Evolutionary conservation across 805 yeast species (phyloP), one percentile per base, ranked within the genome.

Genomic region (Starmerella apis): DNA sequence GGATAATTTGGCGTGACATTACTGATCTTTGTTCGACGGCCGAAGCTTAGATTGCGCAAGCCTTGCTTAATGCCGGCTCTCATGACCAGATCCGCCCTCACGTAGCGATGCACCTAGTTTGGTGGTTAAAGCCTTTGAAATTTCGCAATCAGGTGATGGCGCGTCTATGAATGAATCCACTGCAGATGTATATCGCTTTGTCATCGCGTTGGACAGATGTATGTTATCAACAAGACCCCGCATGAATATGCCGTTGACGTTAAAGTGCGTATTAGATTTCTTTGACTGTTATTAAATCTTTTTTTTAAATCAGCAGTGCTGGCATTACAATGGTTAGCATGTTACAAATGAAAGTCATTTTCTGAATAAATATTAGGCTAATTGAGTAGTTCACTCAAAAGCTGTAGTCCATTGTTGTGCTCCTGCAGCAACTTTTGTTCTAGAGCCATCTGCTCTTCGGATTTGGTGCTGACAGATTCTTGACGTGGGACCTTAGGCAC

Each of bases 361-460:
- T n/a, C n/a, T n/a, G n/a, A 41, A 41, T 41, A 41, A 41, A 41
- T 41, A 41, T 27, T 18, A 27, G 13, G 31, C 33, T 38, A 46
- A 24, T 20, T 41, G 28, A 48, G 47, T 19, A 52, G 52, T 19
- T 52, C 47, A 28, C 16, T 35, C 25, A 52, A 20, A 24, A 52
- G 24, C n/a, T 30, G 35, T 3, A 49, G 32, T 19, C 55, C 55
- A n/a, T 49, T 27, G 23, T 47, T 30, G 36, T 52, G 55, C 31
- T 49, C 55, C 24, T 46, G 31, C 27, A 49, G 25, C 10, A 41
- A 33, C 39, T 22, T 19, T 4, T 20, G 18, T n/a, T 43, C 37
- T 10, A 16, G 36, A 5, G 31, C 30, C 10, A 8, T 9, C 37
- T 30, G 27, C 27, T 31, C 46, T 14, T 43, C 45, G 14, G 43